phyloP scores from a whole-genome alignment of 352 stramenopile genomes.

The Globisporangium spinosum region DNA sequence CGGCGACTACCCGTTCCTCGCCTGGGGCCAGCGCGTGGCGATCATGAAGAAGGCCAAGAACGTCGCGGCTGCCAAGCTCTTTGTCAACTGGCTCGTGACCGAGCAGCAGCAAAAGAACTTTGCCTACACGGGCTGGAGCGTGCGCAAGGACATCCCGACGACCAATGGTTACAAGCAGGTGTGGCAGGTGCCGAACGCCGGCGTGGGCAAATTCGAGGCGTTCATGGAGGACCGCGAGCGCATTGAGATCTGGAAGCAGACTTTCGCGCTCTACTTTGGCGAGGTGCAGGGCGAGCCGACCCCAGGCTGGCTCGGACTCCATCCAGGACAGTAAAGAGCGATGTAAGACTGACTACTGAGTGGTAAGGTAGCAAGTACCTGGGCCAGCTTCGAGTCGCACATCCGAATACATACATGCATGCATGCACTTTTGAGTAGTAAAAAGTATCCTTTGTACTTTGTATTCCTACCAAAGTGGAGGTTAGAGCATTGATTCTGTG shows the following conservation, averaged over 20 bases:
- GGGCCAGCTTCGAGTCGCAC: neutral
- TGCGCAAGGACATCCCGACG: constrained; percentile 36
- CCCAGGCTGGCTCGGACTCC: constrained; percentile 33
- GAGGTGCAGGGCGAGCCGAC: constrained; percentile 44
- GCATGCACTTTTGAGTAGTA: neutral
- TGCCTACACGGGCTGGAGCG: constrained; percentile 19
- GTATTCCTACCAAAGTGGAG: neutral
- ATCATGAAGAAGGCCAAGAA: constrained; percentile 58
- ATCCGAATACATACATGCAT: neutral
- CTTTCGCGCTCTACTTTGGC: constrained; percentile 52
- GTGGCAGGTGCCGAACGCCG: constrained; percentile 36
- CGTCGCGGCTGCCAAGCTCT: constrained; percentile 46
- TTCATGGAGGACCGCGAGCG: constrained; percentile 52
- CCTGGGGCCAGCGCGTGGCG: constrained; percentile 50
- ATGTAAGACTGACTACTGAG: neutral
- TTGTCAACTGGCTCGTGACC: constrained; percentile 51
- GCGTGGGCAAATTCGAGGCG: constrained; percentile 28
- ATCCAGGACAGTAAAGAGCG: constrained; percentile 30
- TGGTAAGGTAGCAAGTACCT: neutral
- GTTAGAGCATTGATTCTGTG: neutral
- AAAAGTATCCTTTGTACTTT: neutral
- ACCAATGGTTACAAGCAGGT: constrained; percentile 24
- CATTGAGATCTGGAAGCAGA: constrained; percentile 36
- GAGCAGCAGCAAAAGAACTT: constrained; percentile 29
- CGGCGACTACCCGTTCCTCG: constrained; percentile 21